phyloP scores from a whole-genome alignment of 352 stramenopile species.

The Pythium insidiosum region DNA sequence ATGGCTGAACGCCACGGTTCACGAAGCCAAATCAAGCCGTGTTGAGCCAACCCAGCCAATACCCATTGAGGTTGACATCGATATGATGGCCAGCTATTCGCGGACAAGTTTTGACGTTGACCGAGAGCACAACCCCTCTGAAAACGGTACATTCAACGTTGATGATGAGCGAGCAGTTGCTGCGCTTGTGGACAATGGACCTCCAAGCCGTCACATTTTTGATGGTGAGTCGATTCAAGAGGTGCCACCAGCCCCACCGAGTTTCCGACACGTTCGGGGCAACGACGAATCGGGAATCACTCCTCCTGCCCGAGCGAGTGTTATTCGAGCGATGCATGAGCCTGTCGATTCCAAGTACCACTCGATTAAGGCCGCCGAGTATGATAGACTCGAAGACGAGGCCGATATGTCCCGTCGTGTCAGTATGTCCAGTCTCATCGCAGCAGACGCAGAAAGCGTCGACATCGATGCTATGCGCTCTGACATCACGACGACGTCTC shows the following conservation, averaged over 20 bases:
- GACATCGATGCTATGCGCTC: not conserved
- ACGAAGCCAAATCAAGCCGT: conserved; percentile 21
- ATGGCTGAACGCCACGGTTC: conserved; percentile 70
- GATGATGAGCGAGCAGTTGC: conserved; percentile 30
- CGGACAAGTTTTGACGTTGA: conserved; percentile 6
- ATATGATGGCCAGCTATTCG: conserved; percentile 1
- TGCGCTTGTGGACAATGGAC: conserved; percentile 16
- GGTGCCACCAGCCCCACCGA: conserved; percentile 38
- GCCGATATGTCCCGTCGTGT: conserved; percentile 12
- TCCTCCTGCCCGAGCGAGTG: conserved; percentile 38
- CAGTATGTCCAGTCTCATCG: conserved; percentile 6
- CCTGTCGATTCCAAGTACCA: conserved; percentile 63
- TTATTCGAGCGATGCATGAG: conserved; percentile 55
- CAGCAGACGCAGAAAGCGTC: not conserved
- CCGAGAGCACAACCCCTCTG: conserved; percentile 5
- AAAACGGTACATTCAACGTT: conserved; percentile 26
- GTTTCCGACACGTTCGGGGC: conserved; percentile 44
- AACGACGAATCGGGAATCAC: conserved; percentile 22
- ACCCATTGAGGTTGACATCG: conserved; percentile 11
- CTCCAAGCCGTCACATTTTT: conserved; percentile 66
- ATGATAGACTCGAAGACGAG: conserved; percentile 44
- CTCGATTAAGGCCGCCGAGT: conserved; percentile 61
- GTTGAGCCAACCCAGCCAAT: not conserved
- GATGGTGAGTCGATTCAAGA: conserved; percentile 39
- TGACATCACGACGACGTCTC: not conserved